Percentiles rank a stretch among this genome's conserved stretches.
Conservation (phyloP, 345 rosid genomes). For the Citrus medica region DNA sequence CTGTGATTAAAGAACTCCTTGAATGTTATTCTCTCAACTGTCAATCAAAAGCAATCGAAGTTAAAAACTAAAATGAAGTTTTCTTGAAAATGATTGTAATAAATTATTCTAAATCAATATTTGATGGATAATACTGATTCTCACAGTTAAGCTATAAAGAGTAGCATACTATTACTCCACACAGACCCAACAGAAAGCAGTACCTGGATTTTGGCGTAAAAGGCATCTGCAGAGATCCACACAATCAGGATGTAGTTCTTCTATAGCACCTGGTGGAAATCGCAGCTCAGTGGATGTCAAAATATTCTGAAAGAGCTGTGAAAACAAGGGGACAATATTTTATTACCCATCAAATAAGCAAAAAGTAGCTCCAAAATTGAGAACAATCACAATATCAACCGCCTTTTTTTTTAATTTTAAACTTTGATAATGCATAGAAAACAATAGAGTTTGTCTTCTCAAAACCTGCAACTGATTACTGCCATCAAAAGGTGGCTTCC, state of each 20-base stretch:
- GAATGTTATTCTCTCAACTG: constrained; percentile 72
- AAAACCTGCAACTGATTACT: constrained; percentile 63
- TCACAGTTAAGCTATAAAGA: not conserved
- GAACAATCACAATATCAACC: not conserved
- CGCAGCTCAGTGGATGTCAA: constrained; percentile 62
- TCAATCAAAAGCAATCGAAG: constrained; percentile 27
- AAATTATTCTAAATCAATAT: not conserved
- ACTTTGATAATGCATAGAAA: constrained; percentile 1
- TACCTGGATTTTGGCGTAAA: constrained; percentile 68
- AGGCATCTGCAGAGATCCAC: constrained; percentile 72
- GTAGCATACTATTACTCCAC: not conserved
- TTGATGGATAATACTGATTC: not conserved
- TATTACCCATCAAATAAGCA: constrained; percentile 12
- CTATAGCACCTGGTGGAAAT: constrained; percentile 55
- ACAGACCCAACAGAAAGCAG: not conserved
- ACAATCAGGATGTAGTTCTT: constrained; percentile 69
- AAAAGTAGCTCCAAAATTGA: not conserved
- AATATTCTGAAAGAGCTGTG: constrained; percentile 75
- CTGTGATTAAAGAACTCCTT: constrained; percentile 71
- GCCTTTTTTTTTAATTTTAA: not conserved
- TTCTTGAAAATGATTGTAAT: constrained; percentile 2
- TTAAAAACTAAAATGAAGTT: not conserved
- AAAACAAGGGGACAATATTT: constrained; percentile 7
- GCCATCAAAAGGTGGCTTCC: constrained; percentile 80
- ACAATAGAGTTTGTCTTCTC: constrained; percentile 1